Evolutionary conservation across 768 basidiomycete genomes (phyloP).

Genomic region (Mycena alexandri): DNA sequence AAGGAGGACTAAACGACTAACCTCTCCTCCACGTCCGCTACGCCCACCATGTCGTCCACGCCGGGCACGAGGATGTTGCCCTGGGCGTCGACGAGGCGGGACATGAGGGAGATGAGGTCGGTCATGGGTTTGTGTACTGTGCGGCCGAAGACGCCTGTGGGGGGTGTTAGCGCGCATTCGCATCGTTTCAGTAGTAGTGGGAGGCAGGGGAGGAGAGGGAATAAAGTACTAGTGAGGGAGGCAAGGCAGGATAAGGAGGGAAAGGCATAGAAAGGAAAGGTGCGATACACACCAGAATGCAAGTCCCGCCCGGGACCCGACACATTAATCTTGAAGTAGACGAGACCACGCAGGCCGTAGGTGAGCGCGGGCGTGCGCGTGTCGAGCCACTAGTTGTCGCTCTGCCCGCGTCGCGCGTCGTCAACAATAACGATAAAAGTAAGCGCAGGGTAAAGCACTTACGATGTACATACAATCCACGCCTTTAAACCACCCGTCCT

Average conservation of each 20-base stretch:
- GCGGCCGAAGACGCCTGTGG: slow-evolving; percentile 73
- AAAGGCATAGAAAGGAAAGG: too few relatives aligned
- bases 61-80: slow-evolving; percentile 82
- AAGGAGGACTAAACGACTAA: too few relatives aligned
- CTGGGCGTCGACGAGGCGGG: slow-evolving; percentile 71
- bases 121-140: slow-evolving; percentile 85
- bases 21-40: slow-evolving; percentile 27
- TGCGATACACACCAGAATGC: slow-evolving; percentile 86
- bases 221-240: too few relatives aligned
- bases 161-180: too few relatives aligned
- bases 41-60: slow-evolving; percentile 68
- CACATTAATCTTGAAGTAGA: slow-evolving; percentile 87
- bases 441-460: slow-evolving; percentile 25
- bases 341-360: slow-evolving; percentile 89
- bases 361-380: slow-evolving; percentile 84
- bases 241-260: too few relatives aligned
- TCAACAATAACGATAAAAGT: neutral
- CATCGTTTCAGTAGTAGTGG: too few relatives aligned
- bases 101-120: slow-evolving; percentile 76
- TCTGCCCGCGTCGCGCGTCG: slow-evolving; percentile 57
- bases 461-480: slow-evolving; percentile 96
- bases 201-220: too few relatives aligned
- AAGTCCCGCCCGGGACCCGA: slow-evolving; percentile 89
- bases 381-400: slow-evolving; percentile 91
- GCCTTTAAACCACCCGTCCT: slow-evolving; percentile 80